Evolutionary conservation across 176 grass and related monocot genomes (phyloP), one percentile per base, ranked within the genome.

Genomic region (Otatea glauca): DNA sequence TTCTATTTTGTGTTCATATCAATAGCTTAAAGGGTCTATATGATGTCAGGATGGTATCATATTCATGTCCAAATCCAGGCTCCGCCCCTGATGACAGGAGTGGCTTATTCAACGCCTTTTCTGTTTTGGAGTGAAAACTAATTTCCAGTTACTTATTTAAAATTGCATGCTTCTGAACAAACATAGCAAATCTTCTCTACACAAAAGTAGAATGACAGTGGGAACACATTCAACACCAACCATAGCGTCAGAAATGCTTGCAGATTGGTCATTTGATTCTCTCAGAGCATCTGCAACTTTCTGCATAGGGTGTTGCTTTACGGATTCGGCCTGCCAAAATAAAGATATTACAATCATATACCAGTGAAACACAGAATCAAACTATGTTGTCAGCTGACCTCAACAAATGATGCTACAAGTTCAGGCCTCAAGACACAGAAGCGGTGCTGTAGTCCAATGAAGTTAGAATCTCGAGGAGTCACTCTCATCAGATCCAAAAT

Each of bases 401-500:
- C 90, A 88, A 88, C 84, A 88, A 96, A 99, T 75, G 93, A 88
- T 72, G 89, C 79, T 82, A 96, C 83, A 47, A 99, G 96, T 82
- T 99, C 96, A 7, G 96, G 93, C 73, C 96, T 90, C 86, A 99
- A 89, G 13, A 96, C 93, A 75, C 89, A 99, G 76, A 99, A 99
- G n/a, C 93, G 91, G 48, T 96, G 84, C 49, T 90, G 89, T 78
- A 89, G 81, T 91, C 96, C 96, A 81, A 88, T 87, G 80, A 94
- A 99, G 80, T 99, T 99, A 81, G 93, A 92, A 90, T 99, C 96
- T 69, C 96, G 90, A 47, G 96, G 96, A 80, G 96, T 99, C n/a
- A 99, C 96, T 89, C 96, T 92, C 96, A 99, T 99, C 81, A 99
- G 85, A 88, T 99, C 96, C 86, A 99, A 89, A 85, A 99, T 93